Conservation (phyloP, 2,329 filamentous ascomycete genomes). For the Fusarium sp. region DNA sequence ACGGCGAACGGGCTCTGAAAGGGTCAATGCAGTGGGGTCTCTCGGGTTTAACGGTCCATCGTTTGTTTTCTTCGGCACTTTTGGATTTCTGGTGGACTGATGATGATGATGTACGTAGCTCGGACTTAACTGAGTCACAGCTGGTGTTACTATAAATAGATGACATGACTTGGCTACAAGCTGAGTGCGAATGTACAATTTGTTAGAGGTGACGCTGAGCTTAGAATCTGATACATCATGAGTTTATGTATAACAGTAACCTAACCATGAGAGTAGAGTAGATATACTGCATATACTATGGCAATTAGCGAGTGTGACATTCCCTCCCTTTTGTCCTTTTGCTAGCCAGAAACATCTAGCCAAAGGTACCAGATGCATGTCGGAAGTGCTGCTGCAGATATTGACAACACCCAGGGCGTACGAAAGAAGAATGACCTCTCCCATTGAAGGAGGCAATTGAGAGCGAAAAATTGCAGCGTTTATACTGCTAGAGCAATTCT, state of each 20-base stretch:
- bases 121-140: not conserved
- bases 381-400: not conserved
- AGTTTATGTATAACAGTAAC: too few relatives aligned
- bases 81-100: not conserved
- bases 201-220: not conserved
- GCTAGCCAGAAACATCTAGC: too few relatives aligned
- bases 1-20: not conserved
- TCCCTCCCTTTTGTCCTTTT: not conserved
- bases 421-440: rapidly evolving
- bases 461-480: not conserved
- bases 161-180: not conserved
- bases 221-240: too few relatives aligned
- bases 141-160: not conserved
- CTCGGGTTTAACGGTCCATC: not conserved
- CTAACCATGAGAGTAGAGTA: not conserved
- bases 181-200: not conserved
- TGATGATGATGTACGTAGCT: not conserved
- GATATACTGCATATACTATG: not conserved
- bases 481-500: not conserved
- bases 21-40: not conserved
- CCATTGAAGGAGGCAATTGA: not conserved
- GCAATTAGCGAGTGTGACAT: not conserved
- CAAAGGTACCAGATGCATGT: not conserved
- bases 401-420: too few relatives aligned
- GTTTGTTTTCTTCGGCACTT: not conserved